Conservation (phyloP, 2,329 filamentous ascomycete genomes). For the Botryotinia globosa region DNA sequence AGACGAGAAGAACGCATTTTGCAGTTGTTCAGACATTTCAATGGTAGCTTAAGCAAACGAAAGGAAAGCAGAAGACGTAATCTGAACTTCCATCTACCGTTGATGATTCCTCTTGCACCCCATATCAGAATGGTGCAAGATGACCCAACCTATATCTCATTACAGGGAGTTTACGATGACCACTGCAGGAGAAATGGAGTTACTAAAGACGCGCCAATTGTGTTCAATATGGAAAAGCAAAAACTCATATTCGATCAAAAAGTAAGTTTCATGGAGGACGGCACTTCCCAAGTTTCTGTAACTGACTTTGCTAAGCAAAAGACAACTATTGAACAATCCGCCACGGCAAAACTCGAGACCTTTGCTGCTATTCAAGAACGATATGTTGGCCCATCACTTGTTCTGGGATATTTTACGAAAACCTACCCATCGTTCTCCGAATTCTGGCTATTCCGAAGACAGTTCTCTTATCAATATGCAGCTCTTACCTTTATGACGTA, state of each 20-base stretch:
- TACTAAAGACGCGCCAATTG: slow-evolving; percentile 90
- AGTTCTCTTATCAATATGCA: slow-evolving; percentile 94
- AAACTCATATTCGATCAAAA: slow-evolving; percentile 66
- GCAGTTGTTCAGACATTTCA: slow-evolving; percentile 96
- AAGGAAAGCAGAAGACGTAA: slow-evolving; percentile 95
- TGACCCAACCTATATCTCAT: slow-evolving; percentile 86
- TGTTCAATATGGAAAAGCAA: slow-evolving; percentile 95
- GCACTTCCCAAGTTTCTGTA: neutral
- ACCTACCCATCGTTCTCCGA: slow-evolving; percentile 87
- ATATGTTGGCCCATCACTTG: slow-evolving; percentile 80
- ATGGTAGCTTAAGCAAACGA: slow-evolving; percentile 83
- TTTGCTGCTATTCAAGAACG: slow-evolving; percentile 92
- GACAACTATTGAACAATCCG: slow-evolving; percentile 61
- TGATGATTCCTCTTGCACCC: slow-evolving; percentile 93
- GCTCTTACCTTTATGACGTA: slow-evolving; percentile 98
- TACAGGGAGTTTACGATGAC: slow-evolving; percentile 95
- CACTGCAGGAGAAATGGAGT: slow-evolving; percentile 84
- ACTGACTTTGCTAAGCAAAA: slow-evolving; percentile 50
- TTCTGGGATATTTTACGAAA: slow-evolving; percentile 83
- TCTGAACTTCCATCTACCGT: slow-evolving; percentile 89
- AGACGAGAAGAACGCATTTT: slow-evolving; percentile 91
- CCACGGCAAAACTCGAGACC: slow-evolving; percentile 80
- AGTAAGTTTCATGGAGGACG: slow-evolving; percentile 25
- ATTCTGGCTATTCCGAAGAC: slow-evolving; percentile 97
- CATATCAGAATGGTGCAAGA: slow-evolving; percentile 95